Evolutionary conservation across 129 eudicot species (phyloP).

Genomic region (Pittosporum tobira): DNA sequence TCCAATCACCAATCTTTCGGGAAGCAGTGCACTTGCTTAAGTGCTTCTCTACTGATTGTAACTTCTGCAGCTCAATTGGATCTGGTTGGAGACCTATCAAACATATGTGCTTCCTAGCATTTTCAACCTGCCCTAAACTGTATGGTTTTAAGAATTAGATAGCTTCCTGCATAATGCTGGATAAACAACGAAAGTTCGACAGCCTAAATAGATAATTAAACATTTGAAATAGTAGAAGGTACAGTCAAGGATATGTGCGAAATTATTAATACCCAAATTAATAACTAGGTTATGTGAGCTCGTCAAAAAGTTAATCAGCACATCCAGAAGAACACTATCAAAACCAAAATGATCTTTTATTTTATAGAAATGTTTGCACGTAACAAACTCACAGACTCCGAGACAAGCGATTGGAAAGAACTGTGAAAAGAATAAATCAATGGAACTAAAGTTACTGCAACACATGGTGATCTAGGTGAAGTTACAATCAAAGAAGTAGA

Average conservation of each 20-base stretch:
- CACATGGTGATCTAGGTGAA: neutral
- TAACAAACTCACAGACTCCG: neutral
- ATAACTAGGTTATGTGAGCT: neutral
- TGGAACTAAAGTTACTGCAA: neutral
- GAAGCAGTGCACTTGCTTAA: slow-evolving; percentile 50
- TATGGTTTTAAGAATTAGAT: slow-evolving; percentile 24
- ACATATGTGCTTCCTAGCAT: slow-evolving; percentile 65
- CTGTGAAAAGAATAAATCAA: neutral
- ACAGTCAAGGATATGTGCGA: neutral
- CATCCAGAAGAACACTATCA: neutral
- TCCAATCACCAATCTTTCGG: slow-evolving; percentile 78
- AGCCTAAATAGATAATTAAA: neutral
- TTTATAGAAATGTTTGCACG: neutral
- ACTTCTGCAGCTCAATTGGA: slow-evolving; percentile 47
- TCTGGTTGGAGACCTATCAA: slow-evolving; percentile 52
- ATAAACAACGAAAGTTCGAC: neutral
- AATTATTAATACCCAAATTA: neutral
- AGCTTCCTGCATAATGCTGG: neutral
- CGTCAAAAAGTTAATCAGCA: neutral
- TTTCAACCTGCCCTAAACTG: slow-evolving; percentile 93
- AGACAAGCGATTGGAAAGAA: slow-evolving; percentile 2
- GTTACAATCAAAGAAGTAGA: neutral
- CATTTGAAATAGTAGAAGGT: neutral
- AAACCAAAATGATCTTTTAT: neutral
- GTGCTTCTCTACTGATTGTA: slow-evolving; percentile 65